These are phyloP conservation scores for Cercospora beticola DNA, from an alignment of 2,329 filamentous ascomycete species.

Conservation along the genomic window DNA sequence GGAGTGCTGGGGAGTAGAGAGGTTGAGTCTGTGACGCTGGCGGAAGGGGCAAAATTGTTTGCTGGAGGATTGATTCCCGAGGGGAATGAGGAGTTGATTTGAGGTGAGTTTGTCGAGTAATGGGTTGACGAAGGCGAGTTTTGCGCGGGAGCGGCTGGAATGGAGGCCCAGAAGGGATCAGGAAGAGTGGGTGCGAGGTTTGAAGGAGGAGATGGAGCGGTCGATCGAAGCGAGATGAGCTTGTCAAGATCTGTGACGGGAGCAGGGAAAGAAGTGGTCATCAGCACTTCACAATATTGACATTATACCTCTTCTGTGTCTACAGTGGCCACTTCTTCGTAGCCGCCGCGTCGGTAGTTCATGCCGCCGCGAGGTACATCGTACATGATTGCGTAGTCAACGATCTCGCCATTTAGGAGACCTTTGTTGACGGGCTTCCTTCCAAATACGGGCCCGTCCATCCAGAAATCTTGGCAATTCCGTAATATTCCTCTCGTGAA, in stretches of 20 bases:
- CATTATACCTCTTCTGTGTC: slow-evolving; percentile 47
- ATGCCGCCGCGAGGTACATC: slow-evolving; percentile 73
- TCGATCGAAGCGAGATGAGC: not conserved
- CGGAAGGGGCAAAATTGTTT: not conserved
- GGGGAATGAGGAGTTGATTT: not conserved
- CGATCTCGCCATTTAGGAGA: slow-evolving; percentile 70
- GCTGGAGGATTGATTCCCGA: not conserved
- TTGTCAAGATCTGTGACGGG: not conserved
- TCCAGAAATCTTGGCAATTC: slow-evolving; percentile 97
- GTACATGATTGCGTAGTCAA: slow-evolving; percentile 90
- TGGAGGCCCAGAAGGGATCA: not conserved
- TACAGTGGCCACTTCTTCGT: slow-evolving; percentile 59
- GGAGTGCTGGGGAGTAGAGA: not conserved
- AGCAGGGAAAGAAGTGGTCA: not conserved
- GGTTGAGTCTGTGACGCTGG: not conserved
- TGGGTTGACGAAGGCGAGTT: not conserved
- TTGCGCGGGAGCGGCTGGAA: not conserved
- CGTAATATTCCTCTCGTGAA: slow-evolving; percentile 79
- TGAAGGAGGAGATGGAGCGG: not conserved
- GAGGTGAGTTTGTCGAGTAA: not conserved
- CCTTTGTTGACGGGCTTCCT: slow-evolving; percentile 71
- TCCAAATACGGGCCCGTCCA: slow-evolving; percentile 80
- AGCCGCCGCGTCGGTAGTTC: slow-evolving; percentile 54
- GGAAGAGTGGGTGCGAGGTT: not conserved
- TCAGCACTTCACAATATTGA: not conserved